phyloP scores from a whole-genome alignment of 2,329 filamentous ascomycete genomes.

The Trichothecium roseum region DNA sequence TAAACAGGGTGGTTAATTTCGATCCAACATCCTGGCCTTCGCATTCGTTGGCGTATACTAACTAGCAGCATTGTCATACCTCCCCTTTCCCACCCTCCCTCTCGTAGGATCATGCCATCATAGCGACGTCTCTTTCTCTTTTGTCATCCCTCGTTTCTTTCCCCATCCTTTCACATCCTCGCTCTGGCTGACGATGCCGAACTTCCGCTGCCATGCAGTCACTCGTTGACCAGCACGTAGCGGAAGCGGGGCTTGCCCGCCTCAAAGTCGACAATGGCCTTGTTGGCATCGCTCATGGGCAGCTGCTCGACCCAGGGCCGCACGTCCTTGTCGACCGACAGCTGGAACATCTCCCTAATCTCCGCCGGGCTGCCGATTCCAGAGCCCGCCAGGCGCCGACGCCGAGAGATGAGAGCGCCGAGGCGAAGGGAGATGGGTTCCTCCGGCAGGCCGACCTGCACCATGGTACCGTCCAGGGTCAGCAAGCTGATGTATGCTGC shows the following conservation, averaged over 20 bases:
- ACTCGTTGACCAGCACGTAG: slow-evolving; percentile 29
- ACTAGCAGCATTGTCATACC: too few relatives aligned
- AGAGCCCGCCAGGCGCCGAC: slow-evolving; percentile 32
- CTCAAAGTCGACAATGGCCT: slow-evolving; percentile 41
- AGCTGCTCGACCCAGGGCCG: slow-evolving; percentile 42
- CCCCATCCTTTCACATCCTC: too few relatives aligned
- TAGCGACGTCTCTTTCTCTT: too few relatives aligned
- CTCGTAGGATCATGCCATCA: too few relatives aligned
- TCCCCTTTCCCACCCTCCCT: too few relatives aligned
- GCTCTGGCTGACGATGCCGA: too few relatives aligned
- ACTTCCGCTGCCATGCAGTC: too few relatives aligned
- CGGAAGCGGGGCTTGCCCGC: slow-evolving; percentile 34
- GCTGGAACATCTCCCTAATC: slow-evolving; percentile 44
- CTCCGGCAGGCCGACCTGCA: slow-evolving; percentile 38
- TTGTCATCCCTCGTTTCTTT: too few relatives aligned
- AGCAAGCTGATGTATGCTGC: slow-evolving; percentile 6
- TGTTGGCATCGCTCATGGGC: slow-evolving; percentile 40
- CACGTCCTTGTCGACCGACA: slow-evolving; percentile 41
- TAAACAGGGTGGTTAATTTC: too few relatives aligned
- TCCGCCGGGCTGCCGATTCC: slow-evolving; percentile 30
- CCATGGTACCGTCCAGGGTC: slow-evolving; percentile 11
- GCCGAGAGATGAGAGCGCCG: slow-evolving; percentile 45
- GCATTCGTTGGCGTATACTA: too few relatives aligned
- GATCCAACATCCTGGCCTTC: too few relatives aligned
- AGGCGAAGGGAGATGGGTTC: slow-evolving; percentile 32